These are phyloP conservation scores for Vitis riparia DNA, from an alignment of 164 flowering plant species.

Conservation along the genomic window DNA sequence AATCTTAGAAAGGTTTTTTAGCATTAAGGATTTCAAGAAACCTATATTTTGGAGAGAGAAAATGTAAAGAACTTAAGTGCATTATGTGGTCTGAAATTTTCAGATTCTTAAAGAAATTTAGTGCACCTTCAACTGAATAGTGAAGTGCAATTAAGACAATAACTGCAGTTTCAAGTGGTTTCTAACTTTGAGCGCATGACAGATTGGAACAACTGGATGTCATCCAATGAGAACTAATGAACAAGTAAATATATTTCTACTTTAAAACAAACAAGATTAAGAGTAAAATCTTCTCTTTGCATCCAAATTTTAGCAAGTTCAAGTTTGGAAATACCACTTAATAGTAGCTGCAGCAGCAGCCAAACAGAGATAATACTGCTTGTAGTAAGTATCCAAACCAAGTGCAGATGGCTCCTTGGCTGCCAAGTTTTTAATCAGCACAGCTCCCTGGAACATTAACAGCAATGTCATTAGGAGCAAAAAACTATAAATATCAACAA, in stretches of 20 bases:
- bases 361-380: slow-evolving; percentile 96
- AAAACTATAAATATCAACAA: slow-evolving; percentile 1
- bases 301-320: slow-evolving; percentile 3
- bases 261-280: not conserved
- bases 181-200: not conserved
- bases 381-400: slow-evolving; percentile 88
- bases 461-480: slow-evolving; percentile 9
- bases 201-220: not conserved
- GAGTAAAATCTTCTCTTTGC: not conserved
- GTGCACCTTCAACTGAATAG: not conserved
- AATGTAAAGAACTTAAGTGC: too few relatives aligned
- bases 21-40: too few relatives aligned
- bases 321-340: slow-evolving; percentile 63
- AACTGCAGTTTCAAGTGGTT: not conserved
- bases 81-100: too few relatives aligned
- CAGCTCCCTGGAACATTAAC: slow-evolving; percentile 62
- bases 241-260: not conserved
- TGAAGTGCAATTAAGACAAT: not conserved
- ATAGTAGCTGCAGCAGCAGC: slow-evolving; percentile 93
- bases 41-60: too few relatives aligned
- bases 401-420: slow-evolving; percentile 95
- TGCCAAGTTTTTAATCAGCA: slow-evolving; percentile 77
- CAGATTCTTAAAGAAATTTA: too few relatives aligned
- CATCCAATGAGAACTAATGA: not conserved
- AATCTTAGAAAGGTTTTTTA: too few relatives aligned